phyloP scores from a whole-genome alignment of 805 yeast species.

The Pichia cephalocereana region DNA sequence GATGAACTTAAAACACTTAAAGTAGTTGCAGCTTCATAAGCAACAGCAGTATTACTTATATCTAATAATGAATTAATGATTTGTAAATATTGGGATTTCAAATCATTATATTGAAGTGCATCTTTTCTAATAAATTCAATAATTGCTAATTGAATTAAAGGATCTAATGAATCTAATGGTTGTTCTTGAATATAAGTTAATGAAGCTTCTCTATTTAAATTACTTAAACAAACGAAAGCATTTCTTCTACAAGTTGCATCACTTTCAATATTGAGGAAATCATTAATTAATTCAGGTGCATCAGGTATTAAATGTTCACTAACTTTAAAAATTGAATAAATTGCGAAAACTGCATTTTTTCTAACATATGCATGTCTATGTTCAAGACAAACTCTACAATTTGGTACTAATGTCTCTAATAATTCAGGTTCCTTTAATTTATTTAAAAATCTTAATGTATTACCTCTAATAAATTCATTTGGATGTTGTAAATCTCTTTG shows the following conservation, averaged over 20 bases:
- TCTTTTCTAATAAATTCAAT: constrained; percentile 88
- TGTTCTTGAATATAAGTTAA: constrained; percentile 71
- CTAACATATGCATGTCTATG: constrained; percentile 98
- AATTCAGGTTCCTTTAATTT: constrained; percentile 90
- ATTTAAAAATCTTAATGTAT: constrained; percentile 82
- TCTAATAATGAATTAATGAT: constrained; percentile 68
- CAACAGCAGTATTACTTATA: constrained; percentile 60
- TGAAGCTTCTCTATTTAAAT: constrained; percentile 77
- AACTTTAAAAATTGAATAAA: constrained; percentile 70
- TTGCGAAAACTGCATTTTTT: constrained; percentile 91
- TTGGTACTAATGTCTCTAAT: constrained; percentile 90
- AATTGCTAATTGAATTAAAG: constrained; percentile 78
- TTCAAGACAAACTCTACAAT: constrained; percentile 82
- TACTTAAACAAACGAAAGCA: constrained; percentile 82
- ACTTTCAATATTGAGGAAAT: constrained; percentile 69
- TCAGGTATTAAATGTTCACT: constrained; percentile 89
- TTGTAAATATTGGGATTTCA: constrained; percentile 63
- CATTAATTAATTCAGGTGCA: constrained; percentile 76
- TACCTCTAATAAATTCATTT: constrained; percentile 93
- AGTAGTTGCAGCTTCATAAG: constrained; percentile 87
- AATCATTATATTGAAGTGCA: constrained; percentile 50
- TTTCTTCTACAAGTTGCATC: constrained; percentile 94
- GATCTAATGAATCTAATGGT: constrained; percentile 59
- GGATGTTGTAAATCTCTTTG: constrained; percentile 98
- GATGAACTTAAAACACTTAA: constrained; percentile 47